Percentiles rank a stretch among this genome's conserved stretches.
Conservation (phyloP, 495 filamentous ascomycete genomes). For the Trichoderma virens region DNA sequence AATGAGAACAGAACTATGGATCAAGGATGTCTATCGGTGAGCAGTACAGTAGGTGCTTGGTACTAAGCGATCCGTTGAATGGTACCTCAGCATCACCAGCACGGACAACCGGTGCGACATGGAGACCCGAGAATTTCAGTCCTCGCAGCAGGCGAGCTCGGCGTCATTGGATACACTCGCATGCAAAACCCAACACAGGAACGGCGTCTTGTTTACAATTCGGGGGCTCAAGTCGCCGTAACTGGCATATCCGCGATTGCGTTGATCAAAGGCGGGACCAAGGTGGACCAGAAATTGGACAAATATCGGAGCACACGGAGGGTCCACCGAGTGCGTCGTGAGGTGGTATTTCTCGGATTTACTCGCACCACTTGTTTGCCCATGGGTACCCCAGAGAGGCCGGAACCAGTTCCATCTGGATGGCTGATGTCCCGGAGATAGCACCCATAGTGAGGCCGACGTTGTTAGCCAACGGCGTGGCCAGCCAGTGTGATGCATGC, state of each 20-base stretch:
- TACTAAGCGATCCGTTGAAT: no score
- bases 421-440: background rate
- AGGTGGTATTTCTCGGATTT: background rate
- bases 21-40: background rate
- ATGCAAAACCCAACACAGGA: background rate
- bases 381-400: no score
- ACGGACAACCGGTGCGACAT: no score
- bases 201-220: background rate
- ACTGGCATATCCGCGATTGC: background rate
- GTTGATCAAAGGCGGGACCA: background rate
- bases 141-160: background rate
- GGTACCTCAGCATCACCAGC: no score
- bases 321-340: background rate
- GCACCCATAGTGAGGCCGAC: background rate
- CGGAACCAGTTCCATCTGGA: no score
- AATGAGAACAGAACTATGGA: no score
- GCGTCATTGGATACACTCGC: background rate
- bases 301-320: constrained; percentile 1
- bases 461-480: background rate
- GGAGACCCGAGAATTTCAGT: no score
- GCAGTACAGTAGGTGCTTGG: background rate
- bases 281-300: background rate
- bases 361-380: no score
- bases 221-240: background rate
- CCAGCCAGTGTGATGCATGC: background rate